These are phyloP conservation scores for Hondaea fermentalgiana DNA, from an alignment of 108 stramenopile species.

Conservation along the genomic window DNA sequence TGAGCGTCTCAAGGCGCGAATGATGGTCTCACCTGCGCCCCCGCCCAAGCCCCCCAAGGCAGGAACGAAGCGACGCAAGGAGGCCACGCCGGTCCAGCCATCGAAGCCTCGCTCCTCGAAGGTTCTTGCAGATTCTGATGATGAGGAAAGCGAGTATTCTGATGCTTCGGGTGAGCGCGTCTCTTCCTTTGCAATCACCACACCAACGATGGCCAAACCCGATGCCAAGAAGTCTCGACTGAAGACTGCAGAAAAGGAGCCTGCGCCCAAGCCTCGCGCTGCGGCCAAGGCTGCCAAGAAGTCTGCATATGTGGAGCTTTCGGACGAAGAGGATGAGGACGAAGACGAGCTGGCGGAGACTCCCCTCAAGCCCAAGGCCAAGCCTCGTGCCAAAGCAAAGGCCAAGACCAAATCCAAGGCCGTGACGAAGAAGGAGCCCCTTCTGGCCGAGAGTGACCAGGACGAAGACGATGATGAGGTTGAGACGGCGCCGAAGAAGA, in stretches of 20 bases:
- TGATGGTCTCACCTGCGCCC: slow-evolving; percentile 18
- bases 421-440: not conserved
- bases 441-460: no score
- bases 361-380: not conserved
- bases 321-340: not conserved
- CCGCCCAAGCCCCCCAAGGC: not conserved
- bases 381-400: not conserved
- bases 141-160: not conserved
- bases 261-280: no score
- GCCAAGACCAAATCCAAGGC: not conserved
- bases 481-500: not conserved
- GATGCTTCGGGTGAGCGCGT: not conserved
- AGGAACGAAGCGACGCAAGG: not conserved
- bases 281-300: not conserved
- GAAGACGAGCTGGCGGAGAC: not conserved
- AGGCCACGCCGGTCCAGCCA: not conserved
- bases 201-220: not conserved
- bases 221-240: not conserved
- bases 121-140: not conserved
- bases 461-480: not conserved
- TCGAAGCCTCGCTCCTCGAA: not conserved
- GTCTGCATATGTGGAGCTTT: not conserved
- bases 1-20: slow-evolving; percentile 17
- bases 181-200: not conserved
- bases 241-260: not conserved